Evolutionary conservation across 768 basidiomycete genomes (phyloP), one percentile per base, ranked within the genome.

Genomic region (Dentipellis sp.): DNA sequence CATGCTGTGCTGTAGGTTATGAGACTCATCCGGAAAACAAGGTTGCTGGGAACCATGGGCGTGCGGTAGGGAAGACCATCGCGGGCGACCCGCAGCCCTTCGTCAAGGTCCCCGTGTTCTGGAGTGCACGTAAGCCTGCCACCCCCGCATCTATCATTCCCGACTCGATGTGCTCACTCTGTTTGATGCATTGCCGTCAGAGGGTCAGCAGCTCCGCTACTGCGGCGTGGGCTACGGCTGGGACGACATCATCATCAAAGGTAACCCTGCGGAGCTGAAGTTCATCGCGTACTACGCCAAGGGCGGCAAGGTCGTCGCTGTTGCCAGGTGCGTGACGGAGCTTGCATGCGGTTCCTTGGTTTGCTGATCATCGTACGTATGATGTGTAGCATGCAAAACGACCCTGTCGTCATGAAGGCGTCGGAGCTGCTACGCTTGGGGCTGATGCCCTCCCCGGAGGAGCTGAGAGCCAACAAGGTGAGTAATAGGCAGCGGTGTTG

Each of bases 171-270:
- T 3, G 14, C 17, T 29, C 29, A 29, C 6, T 29, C 29, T 37
- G 3, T 34, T 35, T 42, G 11, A 56, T 40, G 22, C 40, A 10
- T 3, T 34, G 35, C 10, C 56, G 49, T 61, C 52, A 88, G 87
- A 87, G 80, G 91, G 92, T 37, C 84, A 87, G 65, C 88, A 93
- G 64, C 72, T 97, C 45, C 79, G 93, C 51, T 97, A 94, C 71
- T 83, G 86, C 64, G 93, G 93, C 5, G 70, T 83, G 48, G 84
- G 87, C 5, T 74, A 74, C 1, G 76, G 78, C 1, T 88, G 78
- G 63, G 91, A 94, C 60, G 87, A 93, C 61, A 72, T 91, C 19
- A 80, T 84, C 64, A 79, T 94, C 62, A 81, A 84, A 55, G 93
- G 93, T 3, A 76, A 85, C 66, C 76, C 84, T 0, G 78, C 71